These are phyloP conservation scores for Saccharomyces hybrid DNA, from an alignment of 1,139 yeast genomes.

Conservation along the genomic window DNA sequence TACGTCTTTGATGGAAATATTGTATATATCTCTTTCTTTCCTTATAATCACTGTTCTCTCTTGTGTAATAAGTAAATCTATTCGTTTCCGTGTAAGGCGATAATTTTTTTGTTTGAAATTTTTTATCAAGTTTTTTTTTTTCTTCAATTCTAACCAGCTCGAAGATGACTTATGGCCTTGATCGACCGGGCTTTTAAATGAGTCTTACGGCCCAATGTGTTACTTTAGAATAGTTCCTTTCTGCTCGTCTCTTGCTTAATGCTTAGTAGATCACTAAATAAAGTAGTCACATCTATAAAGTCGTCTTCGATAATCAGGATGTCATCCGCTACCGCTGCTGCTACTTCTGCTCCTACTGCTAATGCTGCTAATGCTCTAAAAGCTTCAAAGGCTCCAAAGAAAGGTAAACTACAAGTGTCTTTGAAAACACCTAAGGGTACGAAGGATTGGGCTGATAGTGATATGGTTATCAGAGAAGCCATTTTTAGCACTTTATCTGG, in stretches of 20 bases:
- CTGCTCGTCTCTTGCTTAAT: background rate
- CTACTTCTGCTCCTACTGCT: slow-evolving; percentile 9
- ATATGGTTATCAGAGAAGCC: slow-evolving; percentile 89
- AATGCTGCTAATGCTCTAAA: slow-evolving; percentile 7
- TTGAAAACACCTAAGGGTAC: slow-evolving; percentile 96
- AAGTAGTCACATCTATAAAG: background rate
- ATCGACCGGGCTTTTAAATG: background rate
- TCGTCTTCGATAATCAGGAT: background rate
- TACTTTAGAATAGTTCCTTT: background rate
- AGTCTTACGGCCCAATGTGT: background rate
- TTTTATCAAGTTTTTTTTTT: background rate
- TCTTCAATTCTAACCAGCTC: background rate
- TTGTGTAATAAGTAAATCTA: background rate
- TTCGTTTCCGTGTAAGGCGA: background rate
- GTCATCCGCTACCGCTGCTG: slow-evolving; percentile 5
- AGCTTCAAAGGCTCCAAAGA: slow-evolving; percentile 17
- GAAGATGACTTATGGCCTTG: background rate
- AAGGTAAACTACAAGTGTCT: slow-evolving; percentile 47
- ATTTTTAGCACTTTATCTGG: slow-evolving; percentile 64
- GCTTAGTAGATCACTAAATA: background rate
- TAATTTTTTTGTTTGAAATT: background rate
- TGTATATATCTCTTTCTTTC: background rate
- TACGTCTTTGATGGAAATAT: background rate
- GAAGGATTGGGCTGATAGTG: slow-evolving; percentile 96
- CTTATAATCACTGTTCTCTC: background rate